Percentiles rank a stretch among this genome's conserved stretches.
Conservation (phyloP, 768 basidiomycete species). For the Naganishia antarctica region DNA sequence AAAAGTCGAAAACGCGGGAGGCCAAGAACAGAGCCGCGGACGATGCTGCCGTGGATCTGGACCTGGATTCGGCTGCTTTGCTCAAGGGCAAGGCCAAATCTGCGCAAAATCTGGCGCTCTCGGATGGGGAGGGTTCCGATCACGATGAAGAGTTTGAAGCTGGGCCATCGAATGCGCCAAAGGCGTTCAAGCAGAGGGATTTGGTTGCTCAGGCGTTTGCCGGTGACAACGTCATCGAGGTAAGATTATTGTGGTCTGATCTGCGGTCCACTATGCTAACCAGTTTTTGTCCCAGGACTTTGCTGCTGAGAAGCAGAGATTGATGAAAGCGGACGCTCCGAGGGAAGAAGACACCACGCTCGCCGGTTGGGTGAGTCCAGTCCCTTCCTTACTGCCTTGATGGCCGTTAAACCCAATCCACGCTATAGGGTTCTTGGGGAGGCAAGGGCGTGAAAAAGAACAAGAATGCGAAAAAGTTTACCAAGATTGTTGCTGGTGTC, state of each 20-base stretch:
- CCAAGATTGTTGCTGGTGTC: slow-evolving; percentile 78
- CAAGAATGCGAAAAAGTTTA: slow-evolving; percentile 58
- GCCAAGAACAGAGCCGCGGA: slow-evolving; percentile 61
- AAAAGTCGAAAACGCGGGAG: slow-evolving; percentile 55
- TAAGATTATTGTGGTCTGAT: slow-evolving; percentile 52
- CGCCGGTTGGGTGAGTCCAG: slow-evolving; percentile 66
- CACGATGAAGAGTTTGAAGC: slow-evolving; percentile 49
- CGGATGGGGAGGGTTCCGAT: slow-evolving; percentile 64
- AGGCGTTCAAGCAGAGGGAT: slow-evolving; percentile 82
- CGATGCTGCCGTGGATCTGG: slow-evolving; percentile 76
- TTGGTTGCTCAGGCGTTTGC: slow-evolving; percentile 93
- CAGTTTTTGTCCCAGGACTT: slow-evolving; percentile 61
- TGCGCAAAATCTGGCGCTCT: slow-evolving; percentile 33
- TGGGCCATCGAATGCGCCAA: slow-evolving; percentile 50
- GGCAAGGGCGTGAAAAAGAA: slow-evolving; percentile 61
- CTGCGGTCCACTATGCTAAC: not conserved
- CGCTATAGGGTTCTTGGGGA: slow-evolving; percentile 69
- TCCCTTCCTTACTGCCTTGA: slow-evolving; percentile 18
- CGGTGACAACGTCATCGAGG: slow-evolving; percentile 90
- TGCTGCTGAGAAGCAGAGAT: slow-evolving; percentile 70
- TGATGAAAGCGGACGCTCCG: slow-evolving; percentile 82
- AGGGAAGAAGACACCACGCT: slow-evolving; percentile 80
- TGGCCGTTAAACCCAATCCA: too few relatives aligned
- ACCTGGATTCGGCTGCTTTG: slow-evolving; percentile 50
- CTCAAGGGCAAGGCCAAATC: slow-evolving; percentile 34